A percentile compares a stretch with the other conserved stretches of the same genome.
Evolutionary conservation across 352 stramenopile genomes (phyloP).

Genomic region (Pythium myriotylum): DNA sequence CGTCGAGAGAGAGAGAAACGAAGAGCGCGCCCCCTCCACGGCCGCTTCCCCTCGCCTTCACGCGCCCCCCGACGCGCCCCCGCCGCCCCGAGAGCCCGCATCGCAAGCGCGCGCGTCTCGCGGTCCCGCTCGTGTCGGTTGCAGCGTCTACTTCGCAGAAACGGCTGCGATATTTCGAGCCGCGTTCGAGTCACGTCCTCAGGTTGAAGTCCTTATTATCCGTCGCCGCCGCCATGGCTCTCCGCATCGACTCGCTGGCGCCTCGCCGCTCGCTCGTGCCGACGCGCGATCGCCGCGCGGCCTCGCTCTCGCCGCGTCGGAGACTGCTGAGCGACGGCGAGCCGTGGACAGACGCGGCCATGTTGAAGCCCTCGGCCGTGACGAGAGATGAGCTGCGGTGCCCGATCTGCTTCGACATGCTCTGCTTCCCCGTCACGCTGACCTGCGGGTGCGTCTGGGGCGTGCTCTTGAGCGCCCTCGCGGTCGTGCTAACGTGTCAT

Average conservation of each 20-base stretch:
- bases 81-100: too few relatives aligned
- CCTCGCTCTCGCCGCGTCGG: slow-evolving; percentile 22
- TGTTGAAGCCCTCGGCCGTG: slow-evolving; percentile 15
- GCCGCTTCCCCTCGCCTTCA: not conserved
- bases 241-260: too few relatives aligned
- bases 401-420: slow-evolving; percentile 79
- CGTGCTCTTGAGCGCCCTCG: too few relatives aligned
- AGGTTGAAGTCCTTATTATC: too few relatives aligned
- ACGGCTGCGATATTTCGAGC: not conserved
- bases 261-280: slow-evolving; percentile 4
- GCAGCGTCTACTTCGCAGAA: slow-evolving; percentile 1
- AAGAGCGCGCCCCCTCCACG: too few relatives aligned
- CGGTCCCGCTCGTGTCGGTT: not conserved
- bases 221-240: not conserved
- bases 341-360: not conserved
- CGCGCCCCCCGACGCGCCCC: not conserved
- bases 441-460: slow-evolving; percentile 55
- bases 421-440: slow-evolving; percentile 74
- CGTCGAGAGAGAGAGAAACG: too few relatives aligned
- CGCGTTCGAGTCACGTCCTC: not conserved
- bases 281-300: slow-evolving; percentile 5
- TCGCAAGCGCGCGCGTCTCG: too few relatives aligned
- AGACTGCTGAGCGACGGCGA: not conserved
- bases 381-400: slow-evolving; percentile 55
- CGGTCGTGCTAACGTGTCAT: too few relatives aligned